phyloP scores from a whole-genome alignment of 768 basidiomycete species.

The Arthromyces matolae region DNA sequence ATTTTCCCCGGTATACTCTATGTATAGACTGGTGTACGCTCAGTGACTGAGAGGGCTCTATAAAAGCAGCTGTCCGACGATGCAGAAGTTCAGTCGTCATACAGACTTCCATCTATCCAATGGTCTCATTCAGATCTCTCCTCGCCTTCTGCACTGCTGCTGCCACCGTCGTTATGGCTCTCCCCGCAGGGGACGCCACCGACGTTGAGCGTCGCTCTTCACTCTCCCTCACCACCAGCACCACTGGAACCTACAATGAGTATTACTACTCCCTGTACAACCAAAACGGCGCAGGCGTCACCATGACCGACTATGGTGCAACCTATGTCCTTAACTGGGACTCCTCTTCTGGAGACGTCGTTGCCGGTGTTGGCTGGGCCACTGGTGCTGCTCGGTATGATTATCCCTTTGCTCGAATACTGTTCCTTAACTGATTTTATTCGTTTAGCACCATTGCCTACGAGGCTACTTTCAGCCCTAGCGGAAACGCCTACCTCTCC shows the following conservation, averaged over 20 bases:
- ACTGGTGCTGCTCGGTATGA: constrained; percentile 29
- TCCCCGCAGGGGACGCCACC: constrained; percentile 14
- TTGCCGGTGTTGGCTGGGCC: constrained; percentile 39
- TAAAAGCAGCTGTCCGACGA: too few species aligned
- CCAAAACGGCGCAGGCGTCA: constrained; percentile 25
- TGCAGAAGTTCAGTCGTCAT: too few species aligned
- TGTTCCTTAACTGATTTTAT: neutral
- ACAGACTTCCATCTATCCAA: too few species aligned
- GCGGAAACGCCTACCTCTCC: constrained; percentile 41
- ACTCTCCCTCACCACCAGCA: constrained; percentile 16
- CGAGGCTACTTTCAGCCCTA: constrained; percentile 32
- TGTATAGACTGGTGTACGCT: too few species aligned
- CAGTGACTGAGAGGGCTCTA: too few species aligned
- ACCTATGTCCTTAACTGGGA: constrained; percentile 31
- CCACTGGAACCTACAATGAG: constrained; percentile 28
- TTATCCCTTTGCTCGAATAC: too few species aligned
- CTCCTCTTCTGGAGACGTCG: constrained; percentile 30
- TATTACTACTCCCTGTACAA: constrained; percentile 39
- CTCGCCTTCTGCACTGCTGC: constrained; percentile 16
- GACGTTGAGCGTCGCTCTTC: constrained; percentile 19
- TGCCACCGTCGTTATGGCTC: constrained; percentile 17
- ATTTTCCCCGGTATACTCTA: too few species aligned
- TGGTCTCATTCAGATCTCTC: constrained; percentile 11
- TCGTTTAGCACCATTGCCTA: constrained; percentile 34
- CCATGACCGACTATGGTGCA: constrained; percentile 31